phyloP scores from a whole-genome alignment of 148 eudicot species.

The Suaeda aralocaspica region DNA sequence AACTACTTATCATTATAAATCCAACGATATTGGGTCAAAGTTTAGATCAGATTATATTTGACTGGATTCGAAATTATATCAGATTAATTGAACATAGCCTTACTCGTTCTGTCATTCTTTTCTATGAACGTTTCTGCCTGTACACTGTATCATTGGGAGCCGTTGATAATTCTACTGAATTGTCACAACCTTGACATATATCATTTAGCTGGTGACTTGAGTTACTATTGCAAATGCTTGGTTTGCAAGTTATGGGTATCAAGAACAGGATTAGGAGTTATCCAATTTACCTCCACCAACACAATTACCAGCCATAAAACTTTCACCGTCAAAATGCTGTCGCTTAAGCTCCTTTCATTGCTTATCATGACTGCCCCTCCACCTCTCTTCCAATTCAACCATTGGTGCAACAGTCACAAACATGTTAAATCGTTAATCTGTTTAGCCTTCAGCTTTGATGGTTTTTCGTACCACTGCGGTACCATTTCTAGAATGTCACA shows the following conservation, averaged over 20 bases:
- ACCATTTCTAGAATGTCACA: too few species aligned
- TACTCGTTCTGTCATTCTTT: too few species aligned
- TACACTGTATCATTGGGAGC: background rate
- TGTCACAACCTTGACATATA: background rate
- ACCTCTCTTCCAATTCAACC: background rate
- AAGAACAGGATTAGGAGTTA: background rate
- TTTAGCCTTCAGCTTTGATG: too few species aligned
- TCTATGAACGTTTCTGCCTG: too few species aligned
- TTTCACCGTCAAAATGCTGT: background rate
- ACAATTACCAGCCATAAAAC: background rate
- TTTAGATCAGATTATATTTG: too few species aligned
- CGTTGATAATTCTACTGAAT: too few species aligned
- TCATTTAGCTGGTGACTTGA: background rate
- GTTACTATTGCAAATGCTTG: background rate
- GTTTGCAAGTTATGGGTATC: background rate
- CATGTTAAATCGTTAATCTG: too few species aligned
- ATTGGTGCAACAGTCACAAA: background rate
- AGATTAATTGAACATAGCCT: too few species aligned
- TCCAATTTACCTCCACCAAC: background rate
- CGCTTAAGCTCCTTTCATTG: background rate
- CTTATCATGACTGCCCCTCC: background rate
- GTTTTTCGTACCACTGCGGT: too few species aligned
- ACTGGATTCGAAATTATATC: too few species aligned
- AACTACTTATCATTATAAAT: too few species aligned
- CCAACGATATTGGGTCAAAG: too few species aligned